Evolutionary conservation across 305 asterid genomes (phyloP).

Genomic region (Fraxinus angustifolia): DNA sequence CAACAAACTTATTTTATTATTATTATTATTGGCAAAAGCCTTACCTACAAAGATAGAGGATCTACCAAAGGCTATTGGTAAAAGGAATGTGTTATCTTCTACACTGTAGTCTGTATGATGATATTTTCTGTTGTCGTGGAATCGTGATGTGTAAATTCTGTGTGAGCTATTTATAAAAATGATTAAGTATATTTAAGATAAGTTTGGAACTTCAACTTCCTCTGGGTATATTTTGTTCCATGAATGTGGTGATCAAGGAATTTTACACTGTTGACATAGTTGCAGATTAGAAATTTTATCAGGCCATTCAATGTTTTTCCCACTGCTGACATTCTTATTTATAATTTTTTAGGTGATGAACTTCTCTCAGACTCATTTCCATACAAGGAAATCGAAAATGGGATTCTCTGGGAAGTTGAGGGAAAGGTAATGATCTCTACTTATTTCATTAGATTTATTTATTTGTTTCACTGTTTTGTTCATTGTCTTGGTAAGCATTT

Average conservation of each 20-base stretch:
- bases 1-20: neutral
- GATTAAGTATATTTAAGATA: neutral
- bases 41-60: neutral
- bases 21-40: neutral
- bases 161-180: neutral
- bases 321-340: neutral
- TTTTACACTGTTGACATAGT: neutral
- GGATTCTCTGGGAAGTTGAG: slow-evolving; percentile 71
- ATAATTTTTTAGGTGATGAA: slow-evolving; percentile 55
- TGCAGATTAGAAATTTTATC: neutral
- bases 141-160: neutral
- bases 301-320: neutral
- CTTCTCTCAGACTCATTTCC: slow-evolving; percentile 83
- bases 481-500: neutral
- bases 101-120: neutral
- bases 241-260: neutral
- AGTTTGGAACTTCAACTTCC: neutral
- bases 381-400: slow-evolving; percentile 63
- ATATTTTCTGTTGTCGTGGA: neutral
- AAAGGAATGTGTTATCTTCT: neutral
- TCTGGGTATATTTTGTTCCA: neutral
- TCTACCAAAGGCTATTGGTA: neutral
- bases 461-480: neutral
- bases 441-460: neutral
- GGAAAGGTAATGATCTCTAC: slow-evolving; percentile 47